Evolutionary conservation across 805 yeast species (phyloP).

Genomic region (Scheffersomyces ergatensis): DNA sequence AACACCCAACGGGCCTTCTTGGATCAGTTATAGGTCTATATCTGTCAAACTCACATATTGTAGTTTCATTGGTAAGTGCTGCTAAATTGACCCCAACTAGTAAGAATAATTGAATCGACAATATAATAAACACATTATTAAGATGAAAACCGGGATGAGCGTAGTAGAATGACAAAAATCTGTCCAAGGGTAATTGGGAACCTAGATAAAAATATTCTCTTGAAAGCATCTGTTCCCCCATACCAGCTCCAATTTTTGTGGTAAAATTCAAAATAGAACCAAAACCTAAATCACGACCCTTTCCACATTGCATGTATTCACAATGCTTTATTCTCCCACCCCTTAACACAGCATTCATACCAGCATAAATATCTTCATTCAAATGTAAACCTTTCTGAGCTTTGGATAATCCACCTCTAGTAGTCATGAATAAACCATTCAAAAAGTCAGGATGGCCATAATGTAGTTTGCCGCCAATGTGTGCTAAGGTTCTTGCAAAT

Average conservation of each 20-base stretch:
- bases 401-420: constrained; percentile 86
- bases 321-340: constrained; percentile 89
- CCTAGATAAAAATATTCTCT: constrained; percentile 82
- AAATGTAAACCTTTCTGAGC: constrained; percentile 84
- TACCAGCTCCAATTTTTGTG: constrained; percentile 88
- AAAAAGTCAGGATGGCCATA: constrained; percentile 89
- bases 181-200: constrained; percentile 75
- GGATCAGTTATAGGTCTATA: constrained; percentile 68
- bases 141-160: constrained; percentile 88
- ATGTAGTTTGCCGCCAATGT: constrained; percentile 82
- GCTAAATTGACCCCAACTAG: constrained; percentile 69
- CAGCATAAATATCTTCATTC: constrained; percentile 87
- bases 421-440: constrained; percentile 72
- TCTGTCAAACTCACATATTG: constrained; percentile 64
- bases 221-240: constrained; percentile 88
- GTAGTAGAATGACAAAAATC: constrained; percentile 79
- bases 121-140: constrained; percentile 73
- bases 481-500: constrained; percentile 79
- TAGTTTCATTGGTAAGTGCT: constrained; percentile 69
- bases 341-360: constrained; percentile 78
- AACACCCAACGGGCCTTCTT: constrained; percentile 66
- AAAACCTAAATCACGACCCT: constrained; percentile 86
- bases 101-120: constrained; percentile 71
- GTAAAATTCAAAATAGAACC: constrained; percentile 84
- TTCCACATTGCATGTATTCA: constrained; percentile 88